Base-by-base conservation (phyloP, 2,329 filamentous ascomycete species). In the Thielaviopsis ethacetica region DNA sequence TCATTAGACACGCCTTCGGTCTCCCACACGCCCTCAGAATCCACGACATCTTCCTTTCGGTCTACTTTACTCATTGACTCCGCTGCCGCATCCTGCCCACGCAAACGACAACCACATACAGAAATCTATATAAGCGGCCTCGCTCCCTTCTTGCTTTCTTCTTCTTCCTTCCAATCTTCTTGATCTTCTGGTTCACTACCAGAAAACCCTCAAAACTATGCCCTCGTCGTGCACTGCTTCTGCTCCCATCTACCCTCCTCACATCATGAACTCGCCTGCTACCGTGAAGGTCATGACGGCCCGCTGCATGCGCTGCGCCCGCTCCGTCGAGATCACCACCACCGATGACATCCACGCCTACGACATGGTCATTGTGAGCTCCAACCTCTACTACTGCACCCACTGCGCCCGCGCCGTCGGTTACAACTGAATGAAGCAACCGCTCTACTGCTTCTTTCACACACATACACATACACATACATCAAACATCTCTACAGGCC, bases 341-440 rank as follows among this genome's bases (percentile, higher is more conserved):
- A 81, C 79, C 34, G 80, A 83, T 67, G 79, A 83, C 68, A 72
- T 76, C 55, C 72, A 71, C 63, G 72, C 77, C 51, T 78, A 73
- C 60, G 81, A 81, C 62, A 85, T 85, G 81, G 76, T 85, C 65
- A 81, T 84, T 62, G 80, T 80, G 1, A 78, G 80, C 68, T 82
- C 82, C 68, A 76, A 84, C 62, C 84, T 84, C 72, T 84, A 85
- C 70, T 61, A 61, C 59, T 84, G 82, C 70, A 74, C 77, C 61
- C 75, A 79, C 41, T 85, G 82, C 67, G 82, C 82, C 61, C 78
- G 76, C 66, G 79, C 81, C 67, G 79, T 82, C 34, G 82, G 81
- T 64, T 84, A 83, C 69, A 79, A 77, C 67, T 83, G 76, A 78
- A 65, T 51, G 44, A 47, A 50, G 38, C 47, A 56, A 30, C 13